Evolutionary conservation across 805 yeast species (phyloP), one percentile per base, ranked within the genome.

Genomic region (Ogataea kodamae): DNA sequence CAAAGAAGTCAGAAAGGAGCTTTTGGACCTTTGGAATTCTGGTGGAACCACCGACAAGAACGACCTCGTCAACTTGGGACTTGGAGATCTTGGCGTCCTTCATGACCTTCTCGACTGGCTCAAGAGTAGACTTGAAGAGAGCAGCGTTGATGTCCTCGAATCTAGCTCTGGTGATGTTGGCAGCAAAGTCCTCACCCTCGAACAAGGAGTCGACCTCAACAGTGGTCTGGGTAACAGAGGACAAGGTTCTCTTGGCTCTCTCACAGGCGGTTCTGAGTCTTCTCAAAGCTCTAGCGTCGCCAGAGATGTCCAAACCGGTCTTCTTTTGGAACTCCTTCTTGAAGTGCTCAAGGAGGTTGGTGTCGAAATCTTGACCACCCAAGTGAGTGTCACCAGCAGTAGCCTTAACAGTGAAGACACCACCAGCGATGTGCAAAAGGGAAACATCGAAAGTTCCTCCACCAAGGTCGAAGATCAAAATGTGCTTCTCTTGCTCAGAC

Each of bases 221-320:
- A 23, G 96, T 80, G 49, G 96, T 86, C 72, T 88, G 96, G 48
- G 96, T 87, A 42, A 95, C 84, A 21, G 96, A 88, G 25, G 97
- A 90, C 59, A 89, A 77, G 46, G 97, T 87, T 78, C 97, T 87
- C 94, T 89, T 89, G 49, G 97, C 97, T 71, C 97, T 83, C 77
- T 89, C 97, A 74, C 96, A 88, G 55, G 97, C 96, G 52, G 97
- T 89, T 79, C 97, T 84, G 67, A 89, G 78, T 81, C 97, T 87
- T 78, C 97, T 86, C 64, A 90, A 75, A 47, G 97, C 94, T 77
- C 97, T 86, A 75, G 88, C 96, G 81, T 89, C 88, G 55, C 77
- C 51, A 35, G 95, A 76, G 50, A 90, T 70, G 65, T 90, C 97
- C 77, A 87, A 86, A 82, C 87, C 87, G 81, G 85, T 77, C 80